These are phyloP conservation scores for Podaxis pistillaris DNA, from an alignment of 768 basidiomycete species.

Conservation along the genomic window DNA sequence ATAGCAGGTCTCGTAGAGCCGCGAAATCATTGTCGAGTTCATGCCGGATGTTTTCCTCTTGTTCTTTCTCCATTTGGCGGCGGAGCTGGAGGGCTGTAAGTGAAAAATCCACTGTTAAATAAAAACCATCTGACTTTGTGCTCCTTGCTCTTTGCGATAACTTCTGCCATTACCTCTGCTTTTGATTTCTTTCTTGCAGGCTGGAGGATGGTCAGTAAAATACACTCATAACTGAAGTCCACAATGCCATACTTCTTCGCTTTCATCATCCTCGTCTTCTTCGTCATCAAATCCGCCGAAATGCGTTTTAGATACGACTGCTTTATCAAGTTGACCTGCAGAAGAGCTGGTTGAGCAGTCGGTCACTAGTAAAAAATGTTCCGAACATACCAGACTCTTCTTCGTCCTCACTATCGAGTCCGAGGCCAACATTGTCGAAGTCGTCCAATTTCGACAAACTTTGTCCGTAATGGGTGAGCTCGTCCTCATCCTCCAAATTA, in stretches of 20 bases:
- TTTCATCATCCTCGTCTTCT: conserved; percentile 50
- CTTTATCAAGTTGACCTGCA: conserved; percentile 64
- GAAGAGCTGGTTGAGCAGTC: neutral
- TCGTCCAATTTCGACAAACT: conserved; percentile 83
- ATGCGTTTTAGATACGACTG: conserved; percentile 66
- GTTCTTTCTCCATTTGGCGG: conserved; percentile 85
- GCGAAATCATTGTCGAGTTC: conserved; percentile 89
- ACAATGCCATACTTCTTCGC: conserved; percentile 38
- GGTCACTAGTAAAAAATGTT: neutral
- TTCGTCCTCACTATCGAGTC: conserved; percentile 59
- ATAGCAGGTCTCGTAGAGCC: conserved; percentile 73
- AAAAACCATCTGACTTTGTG: conserved; percentile 67
- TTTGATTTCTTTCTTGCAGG: conserved; percentile 86
- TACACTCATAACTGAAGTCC: neutral
- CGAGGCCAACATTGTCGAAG: conserved; percentile 70
- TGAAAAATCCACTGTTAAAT: conserved; percentile 13
- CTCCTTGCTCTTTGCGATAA: conserved; percentile 95
- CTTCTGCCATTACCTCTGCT: conserved; percentile 96
- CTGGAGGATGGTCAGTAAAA: conserved; percentile 35
- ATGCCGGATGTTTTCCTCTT: conserved; percentile 82
- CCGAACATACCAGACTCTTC: conserved; percentile 40
- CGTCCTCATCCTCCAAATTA: conserved; percentile 90
- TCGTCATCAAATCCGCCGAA: conserved; percentile 88
- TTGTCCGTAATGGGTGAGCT: conserved; percentile 90
- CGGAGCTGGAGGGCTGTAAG: conserved; percentile 50